Base-by-base conservation (phyloP, 805 yeast genomes). In the Lachancea thermotolerans region DNA sequence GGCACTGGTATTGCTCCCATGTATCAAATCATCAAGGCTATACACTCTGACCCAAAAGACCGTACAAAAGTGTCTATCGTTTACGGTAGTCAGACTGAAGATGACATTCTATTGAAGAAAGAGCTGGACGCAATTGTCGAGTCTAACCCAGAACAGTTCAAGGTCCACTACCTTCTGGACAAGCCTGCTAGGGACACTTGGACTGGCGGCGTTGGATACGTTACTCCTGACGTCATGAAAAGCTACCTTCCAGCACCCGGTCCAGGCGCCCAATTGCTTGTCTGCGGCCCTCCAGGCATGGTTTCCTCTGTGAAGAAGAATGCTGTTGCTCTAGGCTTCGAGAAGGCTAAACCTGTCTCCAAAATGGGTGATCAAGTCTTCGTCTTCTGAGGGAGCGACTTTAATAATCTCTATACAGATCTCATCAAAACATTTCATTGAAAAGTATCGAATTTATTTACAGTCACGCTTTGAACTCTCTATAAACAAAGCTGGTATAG, bases 1-100 rank as follows among this genome's bases (percentile, higher is more conserved):
- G 98, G 97, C 59, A 87, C 97, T 33, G 97, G 97, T 64, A 84
- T 89, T 58, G 84, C 96, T 7, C 96, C 96, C 63, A 89, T 89
- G 96, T 87, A 80, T 67, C 96, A 89, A 71, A 82, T 89, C 54
- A 79, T 90, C 54, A 84, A 85, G 55, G 85, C 95, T 11, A 82
- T 90, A 53, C 80, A 81, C 56, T 69, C 72, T 46, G 79, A 90
- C 62, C 91, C 95, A 18, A 69, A 73, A 14, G 97, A 91, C 67
- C 74, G 72, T 40, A 90, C 97, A 48, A 76, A 80, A 58, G 79
- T 88, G 51, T 71, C 76, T 44, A 73, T 90, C 55, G 63, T 90
- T 35, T 91, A 84, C 62, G 97, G 95, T 57, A 87, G 85, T 58
- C 88, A 82, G 42, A 72, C 79, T 30, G 85, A 78, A 54, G 81